A percentile compares a stretch with the other conserved stretches of the same genome.
Evolutionary conservation across 805 yeast species (phyloP).

Genomic region (Vanderwaltozyma verrucispora): DNA sequence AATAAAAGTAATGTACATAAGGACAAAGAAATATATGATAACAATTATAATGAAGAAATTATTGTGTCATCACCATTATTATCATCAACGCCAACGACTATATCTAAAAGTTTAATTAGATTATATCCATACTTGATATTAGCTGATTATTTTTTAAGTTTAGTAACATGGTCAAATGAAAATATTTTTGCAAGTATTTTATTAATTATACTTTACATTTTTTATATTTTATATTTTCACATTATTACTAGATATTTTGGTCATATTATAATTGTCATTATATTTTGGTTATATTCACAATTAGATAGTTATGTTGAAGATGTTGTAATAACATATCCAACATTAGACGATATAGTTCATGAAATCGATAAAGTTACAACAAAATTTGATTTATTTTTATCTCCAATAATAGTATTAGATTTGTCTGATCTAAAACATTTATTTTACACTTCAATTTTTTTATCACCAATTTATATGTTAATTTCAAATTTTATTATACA

Average conservation of each 20-base stretch:
- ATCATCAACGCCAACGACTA: constrained; percentile 83
- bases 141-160: constrained; percentile 55
- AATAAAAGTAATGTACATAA: too few relatives aligned
- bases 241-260: constrained; percentile 67
- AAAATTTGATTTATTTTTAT: background rate
- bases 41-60: constrained; percentile 15
- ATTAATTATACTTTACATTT: constrained; percentile 35
- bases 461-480: background rate
- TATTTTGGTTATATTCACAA: constrained; percentile 49
- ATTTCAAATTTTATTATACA: constrained; percentile 50
- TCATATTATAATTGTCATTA: constrained; percentile 44
- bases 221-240: constrained; percentile 65
- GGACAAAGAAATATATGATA: too few relatives aligned
- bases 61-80: constrained; percentile 63
- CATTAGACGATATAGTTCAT: constrained; percentile 77
- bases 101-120: constrained; percentile 69
- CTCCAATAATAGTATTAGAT: background rate
- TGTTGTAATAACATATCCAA: constrained; percentile 57
- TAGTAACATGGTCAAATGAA: constrained; percentile 85
- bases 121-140: constrained; percentile 79
- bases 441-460: background rate
- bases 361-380: constrained; percentile 52
- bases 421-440: background rate
- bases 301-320: constrained; percentile 46
- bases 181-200: constrained; percentile 69